These are phyloP conservation scores for Fragaria iinumae DNA, from an alignment of 306 rosid species.

Conservation along the genomic window DNA sequence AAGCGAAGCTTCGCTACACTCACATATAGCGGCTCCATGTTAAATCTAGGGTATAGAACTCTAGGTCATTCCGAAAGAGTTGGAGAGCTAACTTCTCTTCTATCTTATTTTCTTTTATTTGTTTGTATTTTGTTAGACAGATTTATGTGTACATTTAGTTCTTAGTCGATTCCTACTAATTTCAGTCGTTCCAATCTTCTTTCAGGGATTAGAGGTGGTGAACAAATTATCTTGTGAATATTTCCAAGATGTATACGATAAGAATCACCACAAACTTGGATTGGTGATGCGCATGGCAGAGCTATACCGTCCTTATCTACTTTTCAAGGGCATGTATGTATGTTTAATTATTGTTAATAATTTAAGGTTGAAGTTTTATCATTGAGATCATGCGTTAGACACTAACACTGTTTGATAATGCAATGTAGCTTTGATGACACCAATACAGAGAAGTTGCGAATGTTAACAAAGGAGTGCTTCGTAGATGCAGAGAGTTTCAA, in stretches of 20 bases:
- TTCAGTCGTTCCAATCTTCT: background rate
- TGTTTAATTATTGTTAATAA: background rate
- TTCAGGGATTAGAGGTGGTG: conserved; percentile 25
- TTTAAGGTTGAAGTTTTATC: background rate
- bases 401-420: background rate
- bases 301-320: conserved; percentile 29
- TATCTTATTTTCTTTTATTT: too few species aligned
- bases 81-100: too few species aligned
- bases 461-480: background rate
- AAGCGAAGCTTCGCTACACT: too few species aligned
- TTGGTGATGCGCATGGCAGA: conserved; percentile 13
- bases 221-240: conserved; percentile 8
- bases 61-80: too few species aligned
- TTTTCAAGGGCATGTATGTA: conserved; percentile 33
- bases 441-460: conserved; percentile 12
- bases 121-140: too few species aligned
- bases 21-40: too few species aligned
- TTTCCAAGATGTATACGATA: background rate
- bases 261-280: background rate
- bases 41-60: too few species aligned
- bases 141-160: too few species aligned
- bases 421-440: conserved; percentile 39
- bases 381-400: background rate
- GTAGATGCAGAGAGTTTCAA: conserved; percentile 1
- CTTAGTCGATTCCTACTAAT: too few species aligned